Base-by-base conservation (phyloP, 495 filamentous ascomycete genomes). In the Copromyces sp. region DNA sequence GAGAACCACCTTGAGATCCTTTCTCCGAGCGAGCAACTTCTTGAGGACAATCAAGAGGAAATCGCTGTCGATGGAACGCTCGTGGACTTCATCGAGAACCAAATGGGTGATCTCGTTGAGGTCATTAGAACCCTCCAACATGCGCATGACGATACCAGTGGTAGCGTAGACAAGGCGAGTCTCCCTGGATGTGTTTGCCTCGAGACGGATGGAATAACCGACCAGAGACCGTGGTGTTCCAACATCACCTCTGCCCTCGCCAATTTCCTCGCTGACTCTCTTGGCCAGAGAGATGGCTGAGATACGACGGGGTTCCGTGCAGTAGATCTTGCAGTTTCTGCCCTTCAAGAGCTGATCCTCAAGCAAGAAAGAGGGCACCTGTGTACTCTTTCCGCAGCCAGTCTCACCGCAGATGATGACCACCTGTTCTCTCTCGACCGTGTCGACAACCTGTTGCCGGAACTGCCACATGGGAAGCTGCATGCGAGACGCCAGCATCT, bases 351-450 rank as follows among this genome's bases (percentile, higher is more conserved):
- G 87, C 76, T 97, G 91, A 74, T 96, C 87, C 76, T 99, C 95
- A 2, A 99, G 83, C 24, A 99, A 88, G 79, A 93, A 99, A 2
- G 94, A 90, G 35, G 95, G 95, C 6, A 97, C 92, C 79, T 99
- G 95, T 0, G 95, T 99, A 82, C 94, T 97, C 84, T 99, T 99
- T 70, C 95, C 95, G 82, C 90, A 97, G 77, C 95, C 95, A 16
- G 95, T 99, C 82, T 98, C 95, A 75, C 95, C 95, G 78, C 94
- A 97, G 40, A 98, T 87, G 71, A 98, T 97, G 8, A 95, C 87
- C 6, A 95, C 90, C 77, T 93, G 95, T 73, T 97, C 85, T 6
- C 81, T 81, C 53, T 92, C 90, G 42, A 97, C 89, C 2, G 92
- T 85, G 38, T 85, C 81, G 9, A 98, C 84, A 38, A 96, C 91